Percentiles rank a stretch among this genome's conserved stretches.
These are phyloP conservation scores for Vaccinium macrocarpon DNA, from an alignment of 148 eudicot species.

Conservation along the genomic window DNA sequence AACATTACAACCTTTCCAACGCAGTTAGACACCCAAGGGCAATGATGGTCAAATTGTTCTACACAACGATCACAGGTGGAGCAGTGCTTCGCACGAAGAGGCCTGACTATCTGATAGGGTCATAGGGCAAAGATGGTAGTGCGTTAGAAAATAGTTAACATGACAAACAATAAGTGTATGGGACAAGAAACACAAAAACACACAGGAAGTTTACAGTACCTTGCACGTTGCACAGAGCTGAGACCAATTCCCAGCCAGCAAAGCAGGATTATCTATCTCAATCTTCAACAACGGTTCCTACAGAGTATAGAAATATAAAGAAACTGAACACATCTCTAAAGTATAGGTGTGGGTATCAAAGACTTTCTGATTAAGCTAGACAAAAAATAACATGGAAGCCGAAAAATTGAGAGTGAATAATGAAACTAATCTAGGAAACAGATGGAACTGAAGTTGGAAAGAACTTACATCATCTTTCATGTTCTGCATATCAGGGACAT, in stretches of 20 bases:
- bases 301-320: conserved; percentile 3
- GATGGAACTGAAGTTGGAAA: background rate
- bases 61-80: conserved; percentile 99
- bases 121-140: conserved; percentile 13
- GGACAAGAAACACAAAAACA: conserved; percentile 4
- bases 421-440: background rate
- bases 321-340: background rate
- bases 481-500: conserved; percentile 69
- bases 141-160: background rate
- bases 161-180: background rate
- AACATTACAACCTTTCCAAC: conserved; percentile 95
- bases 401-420: background rate
- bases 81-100: conserved; percentile 97
- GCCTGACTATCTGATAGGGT: conserved; percentile 82
- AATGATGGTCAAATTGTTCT: conserved; percentile 99
- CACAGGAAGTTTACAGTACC: conserved; percentile 33
- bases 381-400: background rate
- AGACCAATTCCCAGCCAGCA: conserved; percentile 96
- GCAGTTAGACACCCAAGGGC: conserved; percentile 99
- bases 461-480: conserved; percentile 95
- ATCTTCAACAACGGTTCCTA: conserved; percentile 93
- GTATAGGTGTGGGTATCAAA: background rate
- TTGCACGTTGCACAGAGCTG: conserved; percentile 99
- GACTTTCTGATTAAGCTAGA: background rate
- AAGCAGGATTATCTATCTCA: conserved; percentile 77